Conservation (phyloP, 305 asterid species). For the Fraxinus nigra region DNA sequence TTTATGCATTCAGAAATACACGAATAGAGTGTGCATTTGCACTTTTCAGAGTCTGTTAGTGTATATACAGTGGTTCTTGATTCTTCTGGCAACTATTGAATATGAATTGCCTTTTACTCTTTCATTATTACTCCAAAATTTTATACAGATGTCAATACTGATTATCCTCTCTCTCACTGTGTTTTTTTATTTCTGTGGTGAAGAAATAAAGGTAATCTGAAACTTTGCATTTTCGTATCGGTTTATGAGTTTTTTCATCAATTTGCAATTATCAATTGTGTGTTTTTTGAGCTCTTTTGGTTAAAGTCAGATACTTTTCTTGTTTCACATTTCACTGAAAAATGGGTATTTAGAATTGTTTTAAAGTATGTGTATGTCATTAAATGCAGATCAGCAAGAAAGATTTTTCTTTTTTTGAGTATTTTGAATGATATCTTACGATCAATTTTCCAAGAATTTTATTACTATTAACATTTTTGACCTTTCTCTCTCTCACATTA, state of each 20-base stretch:
- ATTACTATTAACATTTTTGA: background rate
- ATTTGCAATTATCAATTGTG: background rate
- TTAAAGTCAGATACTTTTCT: background rate
- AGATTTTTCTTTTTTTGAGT: constrained; percentile 14
- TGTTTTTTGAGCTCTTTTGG: background rate
- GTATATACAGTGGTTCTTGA: background rate
- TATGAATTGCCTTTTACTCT: constrained; percentile 6
- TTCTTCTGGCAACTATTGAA: constrained; percentile 3
- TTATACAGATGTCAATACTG: background rate
- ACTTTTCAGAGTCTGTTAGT: background rate
- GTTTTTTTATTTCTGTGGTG: background rate
- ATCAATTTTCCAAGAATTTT: constrained; percentile 9
- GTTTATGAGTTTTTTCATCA: constrained; percentile 11
- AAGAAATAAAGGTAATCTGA: constrained; percentile 16
- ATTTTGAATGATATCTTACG: constrained; percentile 19
- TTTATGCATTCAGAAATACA: constrained; percentile 1
- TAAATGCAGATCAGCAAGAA: constrained; percentile 21
- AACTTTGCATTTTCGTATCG: background rate
- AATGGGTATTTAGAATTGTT: background rate
- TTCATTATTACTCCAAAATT: background rate
- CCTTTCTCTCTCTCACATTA: constrained; percentile 6
- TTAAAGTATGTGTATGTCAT: constrained; percentile 7
- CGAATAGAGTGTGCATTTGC: constrained; percentile 18
- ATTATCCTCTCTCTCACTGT: background rate
- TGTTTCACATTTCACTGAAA: constrained; percentile 8